Evolutionary conservation across 768 basidiomycete genomes (phyloP), one percentile per base, ranked within the genome.

Genomic region (Saitozyma sp.): DNA sequence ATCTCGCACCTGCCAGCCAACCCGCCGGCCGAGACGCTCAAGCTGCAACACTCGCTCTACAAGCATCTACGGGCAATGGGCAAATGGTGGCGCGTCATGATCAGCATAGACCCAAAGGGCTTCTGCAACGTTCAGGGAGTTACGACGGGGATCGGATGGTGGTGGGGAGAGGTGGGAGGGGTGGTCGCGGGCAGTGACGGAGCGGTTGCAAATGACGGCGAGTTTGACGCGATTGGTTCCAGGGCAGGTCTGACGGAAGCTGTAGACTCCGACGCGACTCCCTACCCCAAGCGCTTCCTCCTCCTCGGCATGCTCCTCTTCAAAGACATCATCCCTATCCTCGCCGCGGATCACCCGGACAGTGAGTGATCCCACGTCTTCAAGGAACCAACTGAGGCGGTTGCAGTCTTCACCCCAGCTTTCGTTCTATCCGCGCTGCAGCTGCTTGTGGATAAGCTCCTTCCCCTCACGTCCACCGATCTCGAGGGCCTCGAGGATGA

Each of bases 401-500:
- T 10, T 4, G 13, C 51, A 79, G 78, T 77, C 51, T 79, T 79
- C 61, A 74, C 67, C 10, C 73, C 70, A 13, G 54, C 62, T 2
- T 79, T 79, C 58, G 71, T 79, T 9, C 43, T 71, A 3, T 70
- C 70, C 9, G 73, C 74, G 6, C 68, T 79, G 42, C 73, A 85
- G 63, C 81, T 93, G 8, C 84, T 99, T 9, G 84, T 99, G 19
- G 88, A 87, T 20, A 85, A 89, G 9, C 88, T 95, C 71, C 87
- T 99, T 77, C 91, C 91, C 11, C 82, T 99, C 50, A 89, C 88
- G 58, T 84, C 89, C 6, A 80, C 84, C 1, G 95, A 97, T 77
- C 83, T 97, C 9, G 86, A 91, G 66, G 84, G 84, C 6, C 92
- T 94, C 90, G 83, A 88, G 80, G 83, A 84, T 14, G 91, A 94